phyloP scores from a whole-genome alignment of 179 eudicot species.

The Pouteria campechiana region DNA sequence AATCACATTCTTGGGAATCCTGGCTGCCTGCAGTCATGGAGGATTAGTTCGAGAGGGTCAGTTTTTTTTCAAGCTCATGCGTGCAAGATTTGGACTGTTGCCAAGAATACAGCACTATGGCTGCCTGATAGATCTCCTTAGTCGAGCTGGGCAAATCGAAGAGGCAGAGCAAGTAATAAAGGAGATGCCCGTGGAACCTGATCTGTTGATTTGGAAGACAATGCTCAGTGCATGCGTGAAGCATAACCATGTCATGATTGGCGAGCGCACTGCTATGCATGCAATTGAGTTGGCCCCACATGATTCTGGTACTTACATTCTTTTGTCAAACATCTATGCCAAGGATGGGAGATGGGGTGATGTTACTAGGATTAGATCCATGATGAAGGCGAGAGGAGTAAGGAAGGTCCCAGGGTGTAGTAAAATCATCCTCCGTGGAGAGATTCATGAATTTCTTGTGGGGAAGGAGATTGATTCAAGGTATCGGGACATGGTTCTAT shows the following conservation, averaged over 20 bases:
- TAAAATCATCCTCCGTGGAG: constrained; percentile 48
- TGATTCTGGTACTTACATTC: constrained; percentile 47
- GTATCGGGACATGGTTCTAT: constrained; percentile 12
- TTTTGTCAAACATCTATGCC: constrained; percentile 50
- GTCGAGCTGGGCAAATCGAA: constrained; percentile 56
- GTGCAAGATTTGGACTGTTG: constrained; percentile 32
- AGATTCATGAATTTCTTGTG: constrained; percentile 38
- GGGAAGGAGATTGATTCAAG: constrained; percentile 31
- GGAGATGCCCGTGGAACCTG: constrained; percentile 52
- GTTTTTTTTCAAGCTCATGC: constrained; percentile 42
- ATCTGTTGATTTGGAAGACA: constrained; percentile 55
- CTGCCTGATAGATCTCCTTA: constrained; percentile 67
- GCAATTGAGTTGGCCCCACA: constrained; percentile 39
- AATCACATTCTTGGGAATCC: constrained; percentile 44
- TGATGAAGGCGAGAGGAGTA: constrained; percentile 31
- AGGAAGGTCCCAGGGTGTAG: constrained; percentile 61
- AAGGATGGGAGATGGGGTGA: constrained; percentile 59
- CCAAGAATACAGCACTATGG: constrained; percentile 63
- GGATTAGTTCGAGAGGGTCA: constrained; percentile 43
- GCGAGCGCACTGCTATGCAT: constrained; percentile 44
- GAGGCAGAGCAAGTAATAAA: constrained; percentile 43
- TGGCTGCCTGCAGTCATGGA: constrained; percentile 73
- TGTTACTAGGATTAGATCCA: constrained; percentile 29
- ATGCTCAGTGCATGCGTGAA: constrained; percentile 55
- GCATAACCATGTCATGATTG: constrained; percentile 35